These are phyloP conservation scores for Oryza longistaminata DNA, from an alignment of 176 grass and related monocot genomes.

Conservation along the genomic window DNA sequence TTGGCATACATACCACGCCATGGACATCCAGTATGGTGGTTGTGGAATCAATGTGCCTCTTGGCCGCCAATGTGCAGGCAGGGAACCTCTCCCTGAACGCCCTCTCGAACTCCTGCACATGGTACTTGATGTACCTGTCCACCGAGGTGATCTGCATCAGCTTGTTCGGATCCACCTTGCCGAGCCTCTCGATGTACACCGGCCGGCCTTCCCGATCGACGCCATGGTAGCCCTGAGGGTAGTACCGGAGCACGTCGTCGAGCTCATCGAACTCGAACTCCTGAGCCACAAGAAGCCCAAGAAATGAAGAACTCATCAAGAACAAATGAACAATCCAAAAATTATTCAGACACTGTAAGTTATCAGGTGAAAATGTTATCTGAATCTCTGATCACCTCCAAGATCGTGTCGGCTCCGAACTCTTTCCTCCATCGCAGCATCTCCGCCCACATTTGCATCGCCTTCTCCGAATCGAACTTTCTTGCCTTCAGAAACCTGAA, in stretches of 20 bases:
- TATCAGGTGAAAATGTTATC: not conserved
- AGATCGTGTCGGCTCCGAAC: slow-evolving; percentile 75
- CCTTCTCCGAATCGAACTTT: slow-evolving; percentile 73
- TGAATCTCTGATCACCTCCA: slow-evolving; percentile 53
- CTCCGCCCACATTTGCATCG: slow-evolving; percentile 85
- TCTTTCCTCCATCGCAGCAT: slow-evolving; percentile 88
- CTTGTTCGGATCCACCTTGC: slow-evolving; percentile 59
- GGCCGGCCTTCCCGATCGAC: slow-evolving; percentile 60
- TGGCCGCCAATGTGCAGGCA: slow-evolving; percentile 63
- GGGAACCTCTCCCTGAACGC: slow-evolving; percentile 68
- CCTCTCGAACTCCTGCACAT: slow-evolving; percentile 76
- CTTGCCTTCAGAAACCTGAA: slow-evolving; percentile 87
- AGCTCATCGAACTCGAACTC: slow-evolving; percentile 64
- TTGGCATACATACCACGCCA: slow-evolving; percentile 62
- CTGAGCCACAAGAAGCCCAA: slow-evolving; percentile 23
- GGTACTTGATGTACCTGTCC: slow-evolving; percentile 70
- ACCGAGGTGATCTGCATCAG: slow-evolving; percentile 65
- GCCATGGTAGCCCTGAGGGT: slow-evolving; percentile 71
- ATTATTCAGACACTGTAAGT: not conserved
- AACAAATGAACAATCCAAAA: slow-evolving; percentile 21
- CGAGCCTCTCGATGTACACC: slow-evolving; percentile 67
- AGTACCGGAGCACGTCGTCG: slow-evolving; percentile 51
- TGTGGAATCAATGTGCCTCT: slow-evolving; percentile 67
- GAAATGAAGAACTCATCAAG: not conserved
- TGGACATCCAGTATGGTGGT: slow-evolving; percentile 74